Conservation (phyloP, 2,329 filamentous ascomycete species). For the Claviceps citrina region DNA sequence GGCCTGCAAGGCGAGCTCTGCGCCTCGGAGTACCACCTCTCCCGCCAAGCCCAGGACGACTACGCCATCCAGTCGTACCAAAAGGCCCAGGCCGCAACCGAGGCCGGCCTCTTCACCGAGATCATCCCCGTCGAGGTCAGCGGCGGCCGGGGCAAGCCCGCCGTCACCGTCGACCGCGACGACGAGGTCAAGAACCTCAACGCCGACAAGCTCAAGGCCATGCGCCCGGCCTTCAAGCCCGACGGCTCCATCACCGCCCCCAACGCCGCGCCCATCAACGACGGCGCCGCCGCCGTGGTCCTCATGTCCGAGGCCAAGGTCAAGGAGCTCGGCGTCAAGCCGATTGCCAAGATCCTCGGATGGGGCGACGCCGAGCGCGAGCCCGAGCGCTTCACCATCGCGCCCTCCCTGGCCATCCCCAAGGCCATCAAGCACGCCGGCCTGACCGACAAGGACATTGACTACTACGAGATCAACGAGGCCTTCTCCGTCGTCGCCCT, state of each 20-base stretch:
- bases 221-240: constrained; percentile 70
- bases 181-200: constrained; percentile 95
- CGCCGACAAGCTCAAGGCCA: constrained; percentile 64
- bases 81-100: constrained; percentile 75
- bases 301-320: constrained; percentile 89
- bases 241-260: constrained; percentile 87
- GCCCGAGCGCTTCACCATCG: constrained; percentile 89
- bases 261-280: constrained; percentile 91
- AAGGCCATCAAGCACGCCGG: constrained; percentile 95
- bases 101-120: constrained; percentile 71
- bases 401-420: constrained; percentile 83
- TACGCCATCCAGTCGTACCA: constrained; percentile 94
- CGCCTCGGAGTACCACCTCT: constrained; percentile 65
- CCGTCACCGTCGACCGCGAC: constrained; percentile 64
- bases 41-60: constrained; percentile 76
- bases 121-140: constrained; percentile 81
- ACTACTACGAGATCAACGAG: constrained; percentile 98
- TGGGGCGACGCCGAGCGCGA: constrained; percentile 91
- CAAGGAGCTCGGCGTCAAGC: constrained; percentile 80
- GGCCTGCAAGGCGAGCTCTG: constrained; percentile 86
- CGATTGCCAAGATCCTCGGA: constrained; percentile 88
- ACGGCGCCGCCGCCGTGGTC: constrained; percentile 82
- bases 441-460: constrained; percentile 59
- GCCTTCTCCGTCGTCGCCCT: constrained; percentile 94
- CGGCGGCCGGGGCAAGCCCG: constrained; percentile 79